A percentile compares a stretch with the other conserved stretches of the same genome.
phyloP scores from a whole-genome alignment of 495 filamentous ascomycete genomes.

The Amorphotheca resinae region DNA sequence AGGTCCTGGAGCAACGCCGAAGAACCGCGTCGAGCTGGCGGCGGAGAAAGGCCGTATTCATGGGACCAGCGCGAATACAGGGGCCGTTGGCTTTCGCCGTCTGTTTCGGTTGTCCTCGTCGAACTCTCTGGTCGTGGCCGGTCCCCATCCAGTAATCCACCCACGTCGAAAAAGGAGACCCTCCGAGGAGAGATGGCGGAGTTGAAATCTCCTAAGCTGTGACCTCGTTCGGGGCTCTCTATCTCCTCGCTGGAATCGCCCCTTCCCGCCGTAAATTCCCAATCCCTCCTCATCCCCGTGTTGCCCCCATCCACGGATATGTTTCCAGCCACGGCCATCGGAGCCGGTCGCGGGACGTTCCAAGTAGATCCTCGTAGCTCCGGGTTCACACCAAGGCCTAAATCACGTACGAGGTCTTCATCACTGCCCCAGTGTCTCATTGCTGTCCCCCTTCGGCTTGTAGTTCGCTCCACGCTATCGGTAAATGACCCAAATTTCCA shows the following conservation, averaged over 20 bases:
- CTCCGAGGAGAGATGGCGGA: conserved; percentile 30
- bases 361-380: conserved; percentile 32
- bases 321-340: conserved; percentile 24
- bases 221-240: conserved; percentile 3
- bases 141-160: conserved; percentile 43
- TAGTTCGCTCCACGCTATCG: conserved; percentile 35
- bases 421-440: conserved; percentile 68
- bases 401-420: conserved; percentile 59
- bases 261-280: conserved; percentile 11
- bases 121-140: conserved; percentile 5
- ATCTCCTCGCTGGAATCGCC: conserved; percentile 13
- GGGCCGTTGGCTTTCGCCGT: conserved; percentile 11
- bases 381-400: conserved; percentile 54
- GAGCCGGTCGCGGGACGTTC: conserved; percentile 28
- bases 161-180: conserved; percentile 62
- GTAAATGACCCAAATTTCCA: conserved; percentile 50
- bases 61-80: background rate
- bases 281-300: conserved; percentile 7
- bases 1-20: conserved; percentile 18
- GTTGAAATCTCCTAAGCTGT: conserved; percentile 5
- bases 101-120: conserved; percentile 11
- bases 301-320: conserved; percentile 17
- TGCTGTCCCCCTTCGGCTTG: conserved; percentile 33
- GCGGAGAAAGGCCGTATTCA: conserved; percentile 5
- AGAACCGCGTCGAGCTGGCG: conserved; percentile 9